Evolutionary conservation across 306 rosid species (phyloP).

Genomic region (Aeschynomene evenia): DNA sequence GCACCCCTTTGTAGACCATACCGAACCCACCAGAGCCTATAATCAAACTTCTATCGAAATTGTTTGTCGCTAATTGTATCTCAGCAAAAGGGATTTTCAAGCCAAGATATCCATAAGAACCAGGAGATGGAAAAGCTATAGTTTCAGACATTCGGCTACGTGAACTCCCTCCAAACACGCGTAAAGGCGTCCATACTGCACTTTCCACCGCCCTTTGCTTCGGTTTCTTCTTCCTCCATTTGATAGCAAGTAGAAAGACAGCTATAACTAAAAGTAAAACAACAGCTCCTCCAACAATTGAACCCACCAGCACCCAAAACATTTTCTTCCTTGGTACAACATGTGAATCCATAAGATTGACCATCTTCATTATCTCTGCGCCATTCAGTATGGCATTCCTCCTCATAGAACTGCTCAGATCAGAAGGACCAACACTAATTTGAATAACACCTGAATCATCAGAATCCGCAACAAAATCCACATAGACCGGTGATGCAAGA

Average conservation of each 20-base stretch:
- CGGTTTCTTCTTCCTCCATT: constrained; percentile 53
- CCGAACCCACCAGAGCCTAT: constrained; percentile 94
- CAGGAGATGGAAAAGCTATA: constrained; percentile 55
- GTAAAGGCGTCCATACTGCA: constrained; percentile 76
- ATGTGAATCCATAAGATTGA: constrained; percentile 29
- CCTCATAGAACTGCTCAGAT: constrained; percentile 49
- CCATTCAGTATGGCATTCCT: constrained; percentile 82
- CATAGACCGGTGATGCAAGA: constrained; percentile 68
- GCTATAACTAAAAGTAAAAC: constrained; percentile 45
- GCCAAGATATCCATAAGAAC: constrained; percentile 58
- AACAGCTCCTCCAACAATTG: constrained; percentile 63
- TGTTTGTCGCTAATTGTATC: constrained; percentile 64
- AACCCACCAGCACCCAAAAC: constrained; percentile 53
- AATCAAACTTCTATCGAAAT: constrained; percentile 60
- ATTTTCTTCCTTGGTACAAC: constrained; percentile 31
- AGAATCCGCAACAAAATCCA: constrained; percentile 71
- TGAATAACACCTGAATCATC: constrained; percentile 52
- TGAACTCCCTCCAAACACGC: constrained; percentile 71
- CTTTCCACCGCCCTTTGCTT: constrained; percentile 51
- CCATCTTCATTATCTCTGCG: constrained; percentile 83
- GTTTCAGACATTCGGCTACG: constrained; percentile 69
- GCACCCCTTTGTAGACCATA: constrained; percentile 69
- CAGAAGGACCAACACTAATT: constrained; percentile 82
- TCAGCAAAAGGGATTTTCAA: constrained; percentile 76
- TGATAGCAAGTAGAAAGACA: constrained; percentile 44